phyloP scores from a whole-genome alignment of 2,329 filamentous ascomycete genomes.

The Whalleya microplaca region DNA sequence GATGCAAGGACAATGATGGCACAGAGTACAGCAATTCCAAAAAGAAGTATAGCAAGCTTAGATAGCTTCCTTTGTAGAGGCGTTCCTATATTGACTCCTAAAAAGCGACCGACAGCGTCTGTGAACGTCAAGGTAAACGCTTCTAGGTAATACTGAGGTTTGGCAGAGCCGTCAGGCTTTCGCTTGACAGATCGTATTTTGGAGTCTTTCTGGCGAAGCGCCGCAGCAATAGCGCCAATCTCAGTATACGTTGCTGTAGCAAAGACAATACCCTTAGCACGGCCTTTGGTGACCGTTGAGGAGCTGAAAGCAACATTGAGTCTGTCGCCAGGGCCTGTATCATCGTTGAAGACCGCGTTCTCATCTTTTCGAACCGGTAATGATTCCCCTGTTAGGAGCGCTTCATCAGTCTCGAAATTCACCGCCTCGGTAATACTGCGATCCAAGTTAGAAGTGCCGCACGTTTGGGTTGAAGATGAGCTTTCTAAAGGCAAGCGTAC shows the following conservation, averaged over 20 bases:
- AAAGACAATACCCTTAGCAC: slow-evolving; percentile 63
- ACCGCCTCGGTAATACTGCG: slow-evolving; percentile 51
- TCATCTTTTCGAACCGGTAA: slow-evolving; percentile 59
- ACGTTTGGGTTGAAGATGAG: background rate
- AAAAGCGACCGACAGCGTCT: slow-evolving; percentile 64
- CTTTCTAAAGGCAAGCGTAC: slow-evolving; percentile 16
- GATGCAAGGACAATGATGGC: slow-evolving; percentile 71
- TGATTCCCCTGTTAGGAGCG: slow-evolving; percentile 66
- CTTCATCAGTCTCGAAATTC: slow-evolving; percentile 64
- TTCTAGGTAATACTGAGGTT: slow-evolving; percentile 55
- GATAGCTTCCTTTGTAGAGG: slow-evolving; percentile 71
- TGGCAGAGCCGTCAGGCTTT: slow-evolving; percentile 54
- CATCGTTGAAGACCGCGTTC: slow-evolving; percentile 51
- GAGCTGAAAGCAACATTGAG: slow-evolving; percentile 66
- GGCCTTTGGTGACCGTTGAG: slow-evolving; percentile 64
- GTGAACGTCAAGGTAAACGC: slow-evolving; percentile 53
- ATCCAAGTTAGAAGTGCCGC: background rate
- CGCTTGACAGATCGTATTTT: slow-evolving; percentile 55
- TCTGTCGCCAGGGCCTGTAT: slow-evolving; percentile 64
- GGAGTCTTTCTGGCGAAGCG: slow-evolving; percentile 60
- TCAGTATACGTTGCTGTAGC: slow-evolving; percentile 64
- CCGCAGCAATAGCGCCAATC: slow-evolving; percentile 66
- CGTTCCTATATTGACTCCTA: slow-evolving; percentile 71
- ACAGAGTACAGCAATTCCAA: slow-evolving; percentile 68
- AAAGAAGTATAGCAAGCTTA: slow-evolving; percentile 67